Evolutionary conservation across 176 grass and related monocot genomes (phyloP), one percentile per base, ranked within the genome.

Genomic region (Puya raimondii): DNA sequence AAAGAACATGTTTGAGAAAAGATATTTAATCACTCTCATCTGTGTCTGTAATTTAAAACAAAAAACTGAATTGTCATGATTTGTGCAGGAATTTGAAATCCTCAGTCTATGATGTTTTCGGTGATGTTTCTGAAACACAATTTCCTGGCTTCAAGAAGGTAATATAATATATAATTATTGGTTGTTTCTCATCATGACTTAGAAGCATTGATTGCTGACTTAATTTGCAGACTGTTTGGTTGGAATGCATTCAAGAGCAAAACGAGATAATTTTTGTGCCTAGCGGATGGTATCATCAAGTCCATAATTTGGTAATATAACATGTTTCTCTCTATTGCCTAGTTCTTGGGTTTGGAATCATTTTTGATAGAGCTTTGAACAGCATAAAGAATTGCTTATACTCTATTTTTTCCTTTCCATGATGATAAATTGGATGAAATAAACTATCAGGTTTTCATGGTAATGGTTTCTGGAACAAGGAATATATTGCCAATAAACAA

Each of bases 251-350:
- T 78, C 93, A 97, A 42, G 79, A 90, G 73, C 82, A 91, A 78
- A 83, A 89, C 53, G 93, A 97, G 70, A 79, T 97, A 53, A 92
- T 97, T 85, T 97, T 92, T 87, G 89, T 97, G 25, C 93, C 93
- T 58, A 97, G 89, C 65, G 89, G 93, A 75, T 97, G 93, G 93
- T 92, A 97, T 70, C 93, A 97, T 77, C 89, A 92, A 87, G 93
- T 97, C 68, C 86, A 96, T 83, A 96, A 96, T 74, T 71, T 96
- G 80, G 92, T 92, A 85, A 77, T 29, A 22, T 82, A 23, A 76
- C 33, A 47, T 48, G 9, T 33, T 25, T 33, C 47, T 15, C 10
- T 69, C 13, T 18, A 9, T 49, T 63, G 13, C 66, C 29, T 16
- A 23, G 6, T 8, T 26, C 10, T 2, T 54, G 10, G n/a, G 21